These are phyloP conservation scores for Phaseolus coccineus DNA, from an alignment of 331 rosid species.

Conservation along the genomic window DNA sequence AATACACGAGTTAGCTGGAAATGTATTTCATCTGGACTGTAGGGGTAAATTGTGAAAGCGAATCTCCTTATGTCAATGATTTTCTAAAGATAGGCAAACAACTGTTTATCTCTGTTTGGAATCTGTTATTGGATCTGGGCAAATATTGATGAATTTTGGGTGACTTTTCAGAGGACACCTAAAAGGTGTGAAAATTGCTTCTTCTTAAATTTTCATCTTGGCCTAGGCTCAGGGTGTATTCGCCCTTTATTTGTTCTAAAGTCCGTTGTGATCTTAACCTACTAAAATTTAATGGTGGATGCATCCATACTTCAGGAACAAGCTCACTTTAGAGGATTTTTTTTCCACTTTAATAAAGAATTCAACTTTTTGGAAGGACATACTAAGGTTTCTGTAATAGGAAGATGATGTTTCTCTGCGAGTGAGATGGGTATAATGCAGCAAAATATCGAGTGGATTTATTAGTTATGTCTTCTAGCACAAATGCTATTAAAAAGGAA, in stretches of 20 bases:
- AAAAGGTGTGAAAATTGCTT: conserved; percentile 17
- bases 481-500: background rate
- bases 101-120: conserved; percentile 10
- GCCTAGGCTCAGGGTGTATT: background rate
- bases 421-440: conserved; percentile 3
- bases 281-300: background rate
- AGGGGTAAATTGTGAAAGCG: conserved; percentile 11
- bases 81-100: background rate
- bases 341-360: background rate
- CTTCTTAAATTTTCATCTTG: background rate
- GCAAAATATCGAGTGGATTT: background rate
- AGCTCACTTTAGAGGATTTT: background rate
- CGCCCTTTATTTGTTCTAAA: conserved; percentile 11
- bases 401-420: conserved; percentile 3
- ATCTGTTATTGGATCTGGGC: background rate
- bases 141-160: conserved; percentile 10
- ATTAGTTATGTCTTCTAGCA: background rate
- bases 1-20: conserved; percentile 10
- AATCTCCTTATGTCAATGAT: background rate
- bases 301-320: background rate
- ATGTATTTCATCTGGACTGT: conserved; percentile 20
- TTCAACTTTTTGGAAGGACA: background rate
- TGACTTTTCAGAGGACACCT: conserved; percentile 1
- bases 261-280: background rate
- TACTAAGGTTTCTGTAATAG: background rate